Evolutionary conservation across 306 rosid species (phyloP).

Genomic region (Trifolium dubium): DNA sequence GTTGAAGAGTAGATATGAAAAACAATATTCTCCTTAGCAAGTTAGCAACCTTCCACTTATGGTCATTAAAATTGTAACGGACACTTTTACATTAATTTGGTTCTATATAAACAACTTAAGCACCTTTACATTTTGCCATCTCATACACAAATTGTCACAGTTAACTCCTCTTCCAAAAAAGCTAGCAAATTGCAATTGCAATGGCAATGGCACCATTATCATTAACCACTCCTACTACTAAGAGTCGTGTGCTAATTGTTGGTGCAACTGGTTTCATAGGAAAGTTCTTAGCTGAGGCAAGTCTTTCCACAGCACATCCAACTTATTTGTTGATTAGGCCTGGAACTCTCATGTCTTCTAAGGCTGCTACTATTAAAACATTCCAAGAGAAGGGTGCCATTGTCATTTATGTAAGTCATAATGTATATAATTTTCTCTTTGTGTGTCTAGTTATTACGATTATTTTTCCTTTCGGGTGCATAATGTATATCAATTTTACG

Average conservation of each 20-base stretch:
- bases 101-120: constrained; percentile 23
- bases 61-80: constrained; percentile 1
- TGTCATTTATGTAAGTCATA: constrained; percentile 49
- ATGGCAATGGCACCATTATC: constrained; percentile 50
- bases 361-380: constrained; percentile 39
- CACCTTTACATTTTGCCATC: background rate
- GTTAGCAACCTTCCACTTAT: background rate
- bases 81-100: background rate
- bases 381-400: constrained; percentile 67
- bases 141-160: background rate
- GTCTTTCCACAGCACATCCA: constrained; percentile 45
- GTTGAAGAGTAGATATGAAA: constrained; percentile 33
- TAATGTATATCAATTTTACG: background rate
- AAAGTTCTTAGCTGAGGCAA: constrained; percentile 61
- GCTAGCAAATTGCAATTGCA: background rate
- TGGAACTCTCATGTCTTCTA: constrained; percentile 39
- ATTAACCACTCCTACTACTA: constrained; percentile 21
- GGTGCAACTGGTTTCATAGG: constrained; percentile 86
- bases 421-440: background rate
- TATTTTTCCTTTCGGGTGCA: background rate
- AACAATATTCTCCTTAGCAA: background rate
- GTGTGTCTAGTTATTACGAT: background rate
- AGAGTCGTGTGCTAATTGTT: constrained; percentile 48
- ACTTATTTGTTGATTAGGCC: constrained; percentile 63
- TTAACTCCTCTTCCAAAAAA: background rate